A percentile compares a stretch with the other conserved stretches of the same genome.
These are phyloP conservation scores for Pleurotus sapidus DNA, from an alignment of 768 basidiomycete species.

Conservation along the genomic window DNA sequence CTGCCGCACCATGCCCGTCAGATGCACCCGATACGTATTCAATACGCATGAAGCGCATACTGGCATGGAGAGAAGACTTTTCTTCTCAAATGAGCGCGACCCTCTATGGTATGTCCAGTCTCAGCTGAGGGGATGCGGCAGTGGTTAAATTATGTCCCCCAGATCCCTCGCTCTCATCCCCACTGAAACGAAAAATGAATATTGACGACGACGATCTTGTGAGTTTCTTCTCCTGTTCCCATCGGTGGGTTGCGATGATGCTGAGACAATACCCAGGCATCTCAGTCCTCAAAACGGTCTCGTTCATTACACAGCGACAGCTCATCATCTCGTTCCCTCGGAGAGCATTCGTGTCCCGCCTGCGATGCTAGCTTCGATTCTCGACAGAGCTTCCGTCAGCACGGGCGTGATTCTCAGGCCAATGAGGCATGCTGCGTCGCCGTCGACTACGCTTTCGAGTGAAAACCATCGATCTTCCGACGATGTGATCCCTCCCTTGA, in stretches of 20 bases:
- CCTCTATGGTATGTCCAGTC: slow-evolving; percentile 29
- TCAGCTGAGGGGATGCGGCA: neutral
- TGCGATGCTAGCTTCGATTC: slow-evolving; percentile 69
- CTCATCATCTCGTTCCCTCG: slow-evolving; percentile 28
- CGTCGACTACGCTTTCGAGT: slow-evolving; percentile 74
- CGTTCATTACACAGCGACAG: slow-evolving; percentile 29
- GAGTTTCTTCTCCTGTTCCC: slow-evolving; percentile 17
- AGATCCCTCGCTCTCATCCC: slow-evolving; percentile 29
- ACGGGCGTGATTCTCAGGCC: slow-evolving; percentile 50
- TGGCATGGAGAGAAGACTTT: slow-evolving; percentile 66
- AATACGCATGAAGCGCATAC: slow-evolving; percentile 62
- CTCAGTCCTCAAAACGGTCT: slow-evolving; percentile 57
- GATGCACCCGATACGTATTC: slow-evolving; percentile 47
- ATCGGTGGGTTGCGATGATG: neutral
- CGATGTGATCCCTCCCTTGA: neutral
- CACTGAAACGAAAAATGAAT: slow-evolving; percentile 51
- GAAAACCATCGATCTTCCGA: slow-evolving; percentile 7
- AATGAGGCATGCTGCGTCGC: slow-evolving; percentile 72
- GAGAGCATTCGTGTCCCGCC: slow-evolving; percentile 67
- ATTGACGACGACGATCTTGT: slow-evolving; percentile 39
- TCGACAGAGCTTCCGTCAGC: slow-evolving; percentile 55
- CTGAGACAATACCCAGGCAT: slow-evolving; percentile 29
- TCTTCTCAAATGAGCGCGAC: slow-evolving; percentile 39
- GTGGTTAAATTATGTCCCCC: neutral
- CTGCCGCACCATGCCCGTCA: slow-evolving; percentile 16